Evolutionary conservation across 2,329 filamentous ascomycete species (phyloP), one percentile per base, ranked within the genome.

Genomic region (Calonectria naviculata): DNA sequence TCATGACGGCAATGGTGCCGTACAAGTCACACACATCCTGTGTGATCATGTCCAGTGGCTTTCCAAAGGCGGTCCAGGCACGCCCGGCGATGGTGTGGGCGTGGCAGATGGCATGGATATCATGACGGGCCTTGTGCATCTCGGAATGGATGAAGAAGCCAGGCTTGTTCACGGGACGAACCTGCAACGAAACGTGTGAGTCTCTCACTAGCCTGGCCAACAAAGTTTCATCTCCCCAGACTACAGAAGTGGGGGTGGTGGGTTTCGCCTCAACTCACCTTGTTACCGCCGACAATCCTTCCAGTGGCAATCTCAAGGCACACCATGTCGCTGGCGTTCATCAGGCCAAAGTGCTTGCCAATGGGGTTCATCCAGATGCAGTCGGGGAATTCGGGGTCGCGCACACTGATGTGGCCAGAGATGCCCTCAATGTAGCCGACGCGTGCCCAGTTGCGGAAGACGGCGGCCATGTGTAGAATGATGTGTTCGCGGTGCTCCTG

Each of bases 111-210:
- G 93, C 91, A 76, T 91, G 86, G 31, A 92, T 89, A 79, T 93
- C 88, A 5, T 89, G 88, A 36, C 92, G 85, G 5, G 90, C 90
- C 82, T 91, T 91, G 83, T 93, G 89, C 13, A 94, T 85, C 28
- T 91, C 92, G 8, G 87, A 88, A 82, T 94, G 93, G 75, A 95
- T 94, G 72, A 91, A 83, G 78, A 92, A 94, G 7, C 92, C 93
- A 0, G 92, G 91, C 4, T 89, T 88, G 80, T 94, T 94, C 56
- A 88, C 88, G 2, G 92, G 89, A 69, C 84, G 86, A 76, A 67
- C 64, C 64, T 67, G 21, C 6, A 58, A 60, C 26, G 6, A 49
- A 47, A 17, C 15, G 29, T 10, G 41, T 67, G 24, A 67, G 64
- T 15, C 29, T 56, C 17, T 17, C n/a, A 28, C 17, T 21, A 41